Evolutionary conservation across 768 basidiomycete genomes (phyloP).

Genomic region (Hygrophorus pudorinus): DNA sequence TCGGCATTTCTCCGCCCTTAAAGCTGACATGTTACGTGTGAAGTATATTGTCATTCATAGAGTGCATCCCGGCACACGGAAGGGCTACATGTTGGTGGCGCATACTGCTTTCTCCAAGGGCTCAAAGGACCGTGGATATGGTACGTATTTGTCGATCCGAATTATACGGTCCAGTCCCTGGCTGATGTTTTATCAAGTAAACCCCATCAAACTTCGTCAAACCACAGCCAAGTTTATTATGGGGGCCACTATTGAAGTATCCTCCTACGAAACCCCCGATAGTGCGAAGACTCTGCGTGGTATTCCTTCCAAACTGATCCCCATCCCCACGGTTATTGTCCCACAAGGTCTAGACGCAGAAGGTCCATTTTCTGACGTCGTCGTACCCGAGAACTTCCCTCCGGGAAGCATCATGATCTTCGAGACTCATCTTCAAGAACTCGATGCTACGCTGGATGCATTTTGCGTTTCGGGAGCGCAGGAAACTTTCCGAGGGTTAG

Average conservation of each 20-base stretch:
- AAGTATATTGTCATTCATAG: conserved; percentile 93
- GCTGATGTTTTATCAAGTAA: conserved; percentile 38
- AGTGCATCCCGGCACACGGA: conserved; percentile 82
- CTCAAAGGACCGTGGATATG: conserved; percentile 67
- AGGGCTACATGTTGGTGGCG: conserved; percentile 85
- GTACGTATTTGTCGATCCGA: conserved; percentile 33
- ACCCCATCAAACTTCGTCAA: conserved; percentile 73
- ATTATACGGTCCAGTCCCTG: not conserved
- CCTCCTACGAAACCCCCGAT: conserved; percentile 43
- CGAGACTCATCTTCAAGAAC: conserved; percentile 69
- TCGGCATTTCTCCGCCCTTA: not conserved
- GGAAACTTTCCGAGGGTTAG: conserved; percentile 61
- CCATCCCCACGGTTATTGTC: conserved; percentile 50
- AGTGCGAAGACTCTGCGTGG: conserved; percentile 55
- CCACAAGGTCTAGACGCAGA: conserved; percentile 53
- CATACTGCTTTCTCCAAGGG: conserved; percentile 89
- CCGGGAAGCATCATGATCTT: conserved; percentile 94
- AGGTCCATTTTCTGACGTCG: conserved; percentile 67
- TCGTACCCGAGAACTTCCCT: conserved; percentile 85
- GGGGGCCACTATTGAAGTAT: conserved; percentile 66
- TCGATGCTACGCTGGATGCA: conserved; percentile 60
- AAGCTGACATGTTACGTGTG: not conserved
- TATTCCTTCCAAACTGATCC: conserved; percentile 57
- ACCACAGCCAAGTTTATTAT: conserved; percentile 74
- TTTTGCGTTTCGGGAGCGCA: conserved; percentile 66